Base-by-base conservation (phyloP, 768 basidiomycete species). In the Rhodotorula graminis region DNA sequence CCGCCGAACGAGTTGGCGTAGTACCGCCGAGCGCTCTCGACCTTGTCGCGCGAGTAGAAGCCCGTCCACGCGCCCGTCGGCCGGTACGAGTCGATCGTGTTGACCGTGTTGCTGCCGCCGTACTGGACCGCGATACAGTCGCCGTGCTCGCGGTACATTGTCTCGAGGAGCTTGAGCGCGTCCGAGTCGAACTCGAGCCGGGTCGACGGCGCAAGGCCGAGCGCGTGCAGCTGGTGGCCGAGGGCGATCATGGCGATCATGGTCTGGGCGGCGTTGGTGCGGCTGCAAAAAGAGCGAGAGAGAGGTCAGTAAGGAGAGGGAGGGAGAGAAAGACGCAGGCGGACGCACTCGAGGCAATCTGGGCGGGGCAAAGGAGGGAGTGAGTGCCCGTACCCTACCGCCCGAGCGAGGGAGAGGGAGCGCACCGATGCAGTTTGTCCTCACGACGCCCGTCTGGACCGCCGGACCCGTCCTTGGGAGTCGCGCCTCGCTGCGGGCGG, bases 231-330 rank as follows among this genome's bases (percentile, higher is more conserved):
- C 80, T 99, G 96, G 80, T 97, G 93, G 0, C 93, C 94, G 27
- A 99, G 83, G 0, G 91, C 96, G 31, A 91, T 88, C 80, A 96
- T 95, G 4, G 93, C 96, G 71, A 97, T 94, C 1, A 95, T 92
- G 79, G 97, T 97, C 78, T 97, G 94, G 0, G 92, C 93, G 7
- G 93, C 92, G 77, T 98, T 98, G 8, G 95, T 98, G 19, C 95
- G 88, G 58, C 78, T 79, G 14, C 8, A 53, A 7, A 16, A 11
- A 12, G 2, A 6, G 37, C 37, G 37, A n/a, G 37, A 4, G 37
- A 9, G 37, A 9, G 5, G 37, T 37, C 37, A 37, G 37, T 9
- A 9, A 37, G 37, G 37, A 37, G n/a, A n/a, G n/a, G n/a, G n/a
- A 37, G 5, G 37, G 9, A 1, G 31, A 11, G 27, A 3, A 31